Percentiles rank a stretch among this genome's conserved stretches.
Conservation (phyloP, 1,284 basidiomycete species). For the Singerocomus rubriflavus region DNA sequence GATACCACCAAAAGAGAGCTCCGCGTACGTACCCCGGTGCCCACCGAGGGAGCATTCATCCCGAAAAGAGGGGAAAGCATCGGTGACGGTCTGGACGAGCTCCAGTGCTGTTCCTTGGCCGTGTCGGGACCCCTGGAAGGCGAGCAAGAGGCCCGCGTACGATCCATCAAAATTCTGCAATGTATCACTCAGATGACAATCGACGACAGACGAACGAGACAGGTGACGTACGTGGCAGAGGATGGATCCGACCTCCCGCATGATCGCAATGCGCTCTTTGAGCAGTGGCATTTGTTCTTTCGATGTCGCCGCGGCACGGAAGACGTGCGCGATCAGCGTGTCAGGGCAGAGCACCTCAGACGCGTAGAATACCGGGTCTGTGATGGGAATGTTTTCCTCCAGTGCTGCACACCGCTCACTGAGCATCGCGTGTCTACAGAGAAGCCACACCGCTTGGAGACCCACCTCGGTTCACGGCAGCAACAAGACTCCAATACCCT, state of each 20-base stretch:
- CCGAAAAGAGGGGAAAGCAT: constrained; percentile 71
- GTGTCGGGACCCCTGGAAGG: constrained; percentile 52
- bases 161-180: constrained; percentile 66
- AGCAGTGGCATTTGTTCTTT: constrained; percentile 66
- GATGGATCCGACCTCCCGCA: constrained; percentile 70
- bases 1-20: background rate
- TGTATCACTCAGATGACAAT: constrained; percentile 7
- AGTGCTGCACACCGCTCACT: constrained; percentile 37
- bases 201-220: constrained; percentile 4
- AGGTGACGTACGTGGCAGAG: constrained; percentile 54
- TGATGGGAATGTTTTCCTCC: constrained; percentile 70
- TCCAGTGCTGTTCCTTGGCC: constrained; percentile 63
- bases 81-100: constrained; percentile 66
- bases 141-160: constrained; percentile 61
- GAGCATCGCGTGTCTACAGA: background rate
- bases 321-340: constrained; percentile 60
- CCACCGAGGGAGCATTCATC: constrained; percentile 63
- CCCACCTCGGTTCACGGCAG: constrained; percentile 71
- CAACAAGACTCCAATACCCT: constrained; percentile 81
- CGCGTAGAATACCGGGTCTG: constrained; percentile 71
- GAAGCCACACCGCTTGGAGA: background rate
- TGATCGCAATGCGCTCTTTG: constrained; percentile 61
- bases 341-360: constrained; percentile 65
- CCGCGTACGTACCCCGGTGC: constrained; percentile 45
- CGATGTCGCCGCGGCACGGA: constrained; percentile 55